Base-by-base conservation (phyloP, 495 filamentous ascomycete species). In the Amorphotheca resinae region DNA sequence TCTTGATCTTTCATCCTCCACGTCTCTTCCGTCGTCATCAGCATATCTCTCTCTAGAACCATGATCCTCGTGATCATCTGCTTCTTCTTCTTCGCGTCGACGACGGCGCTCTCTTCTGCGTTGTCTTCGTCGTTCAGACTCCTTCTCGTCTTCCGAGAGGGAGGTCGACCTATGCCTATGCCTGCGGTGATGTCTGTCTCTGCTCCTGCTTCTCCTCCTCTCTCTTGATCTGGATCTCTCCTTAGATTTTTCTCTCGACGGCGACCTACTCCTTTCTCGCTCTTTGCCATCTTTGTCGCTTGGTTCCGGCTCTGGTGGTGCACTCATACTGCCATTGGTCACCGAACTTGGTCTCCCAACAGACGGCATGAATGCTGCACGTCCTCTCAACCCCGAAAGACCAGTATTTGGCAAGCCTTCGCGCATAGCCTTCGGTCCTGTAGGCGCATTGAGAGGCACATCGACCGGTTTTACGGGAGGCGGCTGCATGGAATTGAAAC, bases 371-470 rank as follows among this genome's bases (percentile, higher is more conserved):
- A 5, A 11, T 5, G 5, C 5, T 17, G 49, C 49, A 40, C 69
- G 59, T 30, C 65, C 68, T 59, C 68, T 66, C 33, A 75, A 57
- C 42, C 67, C 60, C 41, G 59, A 59, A 52, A 76, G 70, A 58
- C 78, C 80, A 33, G 79, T 84, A 60, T 87, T 88, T 39, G 83
- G 79, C 16, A 80, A 70, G 14, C 88, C 87, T 54, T 89, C 77
- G 48, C 93, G 68, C 79, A 96, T 87, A 14, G 93, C 91, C 61
- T 91, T 87, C 2, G 91, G 91, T 1, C 86, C 91, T 39, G 81
- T 91, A 22, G 91, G 91, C 20, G 91, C 91, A 60, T 74, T 76
- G 33, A 69, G 48, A 12, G 69, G 72, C 18, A 70, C 64, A 55
- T 70, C 69, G 17, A 48, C 41, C 17, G 50, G 44, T 31, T 49